Evolutionary conservation across 805 yeast species (phyloP), one percentile per base, ranked within the genome.

Genomic region (Priceomyces castillae): DNA sequence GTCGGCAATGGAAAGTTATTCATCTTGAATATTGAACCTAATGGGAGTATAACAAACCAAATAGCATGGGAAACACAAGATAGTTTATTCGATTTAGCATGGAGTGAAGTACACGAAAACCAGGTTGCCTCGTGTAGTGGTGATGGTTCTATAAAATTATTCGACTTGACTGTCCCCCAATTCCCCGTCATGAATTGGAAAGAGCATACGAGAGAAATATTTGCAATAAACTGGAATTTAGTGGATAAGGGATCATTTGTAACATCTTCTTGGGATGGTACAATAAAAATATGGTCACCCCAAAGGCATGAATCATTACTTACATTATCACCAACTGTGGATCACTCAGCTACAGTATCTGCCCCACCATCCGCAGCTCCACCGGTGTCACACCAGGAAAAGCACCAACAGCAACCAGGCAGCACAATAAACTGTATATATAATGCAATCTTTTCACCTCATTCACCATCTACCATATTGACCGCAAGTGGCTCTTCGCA

Each of bases 51-150:
- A 14, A 54, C 56, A 4, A 75, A 74, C 31, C 80, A 78, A 37
- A 65, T 74, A 3, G 61, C 76, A 12, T 92, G 87, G 69, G 89
- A 89, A 47, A 92, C 98, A 0, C 97, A 92, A 62, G 99, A 92
- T 65, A 96, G 97, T 4, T 69, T 90, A 14, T 90, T 87, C 56
- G 95, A 87, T 55, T 67, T 86, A 1, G 79, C 92, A 0, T 92
- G 98, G 98, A 85, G 90, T 44, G 99, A 92, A 61, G 42, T 73
- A 4, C 92, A 92, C 62, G 97, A 90, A 47, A 90, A 88, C 62
- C 98, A 90, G 54, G 76, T 86, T 1, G 76, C 80, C 3, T 81
- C 80, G 0, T 92, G 95, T 15, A 81, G 86, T 48, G 99, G 99
- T 1, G 99, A 92, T 64, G 98, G 98, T 0, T 71, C 88, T 0